Percentiles rank a stretch among this genome's conserved stretches.
These are phyloP conservation scores for Bodo saltans DNA, from an alignment of 78 protist genomes.

Conservation along the genomic window DNA sequence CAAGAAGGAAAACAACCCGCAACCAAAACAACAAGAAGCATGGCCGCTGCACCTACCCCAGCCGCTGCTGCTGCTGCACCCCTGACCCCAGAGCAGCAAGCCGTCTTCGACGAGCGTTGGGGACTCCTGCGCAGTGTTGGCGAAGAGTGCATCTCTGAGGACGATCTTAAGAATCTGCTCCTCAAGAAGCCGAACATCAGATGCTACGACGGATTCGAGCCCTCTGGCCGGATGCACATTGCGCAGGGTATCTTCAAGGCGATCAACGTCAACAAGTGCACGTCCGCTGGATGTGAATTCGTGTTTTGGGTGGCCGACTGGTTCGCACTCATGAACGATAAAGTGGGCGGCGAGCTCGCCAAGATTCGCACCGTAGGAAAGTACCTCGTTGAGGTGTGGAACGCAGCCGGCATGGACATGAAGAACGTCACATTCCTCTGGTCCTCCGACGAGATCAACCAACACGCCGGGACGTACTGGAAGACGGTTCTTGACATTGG, in stretches of 20 bases:
- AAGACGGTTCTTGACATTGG: constrained; percentile 84
- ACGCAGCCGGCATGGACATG: constrained; percentile 95
- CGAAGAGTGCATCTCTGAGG: constrained; percentile 83
- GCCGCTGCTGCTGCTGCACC: too few relatives aligned
- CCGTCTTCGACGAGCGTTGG: constrained; percentile 1
- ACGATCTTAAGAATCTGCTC: constrained; percentile 70
- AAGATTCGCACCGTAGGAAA: constrained; percentile 85
- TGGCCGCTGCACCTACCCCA: too few relatives aligned
- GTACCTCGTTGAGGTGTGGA: constrained; percentile 96
- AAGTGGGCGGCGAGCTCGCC: constrained; percentile 93
- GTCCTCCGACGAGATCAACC: constrained; percentile 88
- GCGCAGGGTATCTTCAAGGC: constrained; percentile 96
- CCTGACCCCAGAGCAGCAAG: too few relatives aligned
- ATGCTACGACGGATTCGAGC: constrained; percentile 97
- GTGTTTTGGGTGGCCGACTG: constrained; percentile 98
- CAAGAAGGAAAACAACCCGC: too few relatives aligned
- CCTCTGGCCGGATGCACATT: constrained; percentile 97
- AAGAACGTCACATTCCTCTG: constrained; percentile 79
- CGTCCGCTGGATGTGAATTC: constrained; percentile 81
- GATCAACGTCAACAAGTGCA: constrained; percentile 94
- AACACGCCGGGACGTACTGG: constrained; percentile 89
- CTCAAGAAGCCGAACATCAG: constrained; percentile 64
- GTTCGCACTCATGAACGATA: constrained; percentile 97
- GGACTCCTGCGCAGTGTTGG: constrained; percentile 59
- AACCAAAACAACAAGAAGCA: too few relatives aligned